Percentiles rank a stretch among this genome's conserved stretches.
phyloP scores from a whole-genome alignment of 2,329 filamentous ascomycete genomes.

The Cladosporium sp. region DNA sequence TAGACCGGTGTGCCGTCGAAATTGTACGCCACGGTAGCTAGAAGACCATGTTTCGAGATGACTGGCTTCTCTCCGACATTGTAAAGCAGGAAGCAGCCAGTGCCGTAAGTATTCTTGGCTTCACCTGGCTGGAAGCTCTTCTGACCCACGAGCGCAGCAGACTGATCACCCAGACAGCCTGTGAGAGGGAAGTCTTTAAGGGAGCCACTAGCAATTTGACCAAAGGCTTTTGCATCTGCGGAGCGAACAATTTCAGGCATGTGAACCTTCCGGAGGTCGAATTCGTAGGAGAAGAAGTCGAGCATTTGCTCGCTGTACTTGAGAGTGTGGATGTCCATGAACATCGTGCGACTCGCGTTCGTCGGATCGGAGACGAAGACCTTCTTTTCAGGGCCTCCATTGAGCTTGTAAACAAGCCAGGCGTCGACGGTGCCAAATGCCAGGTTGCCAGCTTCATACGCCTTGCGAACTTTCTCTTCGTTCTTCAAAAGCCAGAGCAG shows the following conservation, averaged over 20 bases:
- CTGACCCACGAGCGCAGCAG: constrained; percentile 73
- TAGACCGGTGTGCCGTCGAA: constrained; percentile 69
- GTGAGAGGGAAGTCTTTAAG: constrained; percentile 69
- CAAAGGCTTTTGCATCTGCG: constrained; percentile 69
- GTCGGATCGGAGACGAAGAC: constrained; percentile 80
- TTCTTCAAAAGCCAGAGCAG: constrained; percentile 77
- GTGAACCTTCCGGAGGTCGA: constrained; percentile 66
- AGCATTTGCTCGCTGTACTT: constrained; percentile 75
- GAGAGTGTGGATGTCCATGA: constrained; percentile 80
- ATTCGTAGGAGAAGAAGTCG: constrained; percentile 64
- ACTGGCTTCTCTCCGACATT: constrained; percentile 83
- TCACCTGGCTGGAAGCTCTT: constrained; percentile 70
- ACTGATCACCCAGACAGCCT: constrained; percentile 85
- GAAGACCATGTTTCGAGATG: constrained; percentile 74
- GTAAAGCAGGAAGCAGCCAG: constrained; percentile 83
- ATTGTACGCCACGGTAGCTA: constrained; percentile 85
- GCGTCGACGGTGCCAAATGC: constrained; percentile 85
- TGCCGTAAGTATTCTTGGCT: constrained; percentile 90
- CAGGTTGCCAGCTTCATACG: constrained; percentile 71
- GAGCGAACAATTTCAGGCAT: constrained; percentile 83
- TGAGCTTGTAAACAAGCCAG: constrained; percentile 82
- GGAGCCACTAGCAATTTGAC: constrained; percentile 59
- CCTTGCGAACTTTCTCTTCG: constrained; percentile 62
- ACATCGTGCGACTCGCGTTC: constrained; percentile 89
- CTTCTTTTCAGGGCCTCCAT: constrained; percentile 64